These are phyloP conservation scores for Crithidia brevicula DNA, from an alignment of 208 protist genomes.

Conservation along the genomic window DNA sequence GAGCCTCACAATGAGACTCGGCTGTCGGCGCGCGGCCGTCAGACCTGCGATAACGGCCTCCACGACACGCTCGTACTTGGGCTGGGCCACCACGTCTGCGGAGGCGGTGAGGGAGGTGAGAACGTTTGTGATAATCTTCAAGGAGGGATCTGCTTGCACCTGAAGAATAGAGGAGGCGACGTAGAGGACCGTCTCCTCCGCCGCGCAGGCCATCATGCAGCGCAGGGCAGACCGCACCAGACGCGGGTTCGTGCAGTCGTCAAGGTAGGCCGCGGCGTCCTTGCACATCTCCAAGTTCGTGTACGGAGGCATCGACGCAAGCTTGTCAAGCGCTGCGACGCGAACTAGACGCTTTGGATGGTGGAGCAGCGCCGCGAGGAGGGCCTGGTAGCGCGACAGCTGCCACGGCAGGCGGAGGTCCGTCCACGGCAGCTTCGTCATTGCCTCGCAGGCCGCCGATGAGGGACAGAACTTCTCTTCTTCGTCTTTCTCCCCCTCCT, in stretches of 20 bases:
- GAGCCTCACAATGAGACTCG: constrained; percentile 5
- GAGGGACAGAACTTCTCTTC: not conserved
- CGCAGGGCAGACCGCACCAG: constrained; percentile 6
- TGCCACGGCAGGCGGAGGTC: constrained; percentile 23
- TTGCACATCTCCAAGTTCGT: constrained; percentile 15
- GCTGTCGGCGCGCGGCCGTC: constrained; percentile 15
- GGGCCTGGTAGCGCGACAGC: constrained; percentile 12
- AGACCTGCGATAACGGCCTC: not conserved
- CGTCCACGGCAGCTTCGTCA: constrained; percentile 20
- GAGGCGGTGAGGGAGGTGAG: not conserved
- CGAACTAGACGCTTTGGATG: constrained; percentile 15
- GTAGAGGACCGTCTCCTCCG: constrained; percentile 5
- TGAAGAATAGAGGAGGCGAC: constrained; percentile 13
- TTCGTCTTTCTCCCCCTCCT: not conserved
- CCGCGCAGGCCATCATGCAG: constrained; percentile 26
- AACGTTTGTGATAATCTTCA: constrained; percentile 1
- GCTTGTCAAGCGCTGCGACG: constrained; percentile 16
- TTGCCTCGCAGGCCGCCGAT: constrained; percentile 20
- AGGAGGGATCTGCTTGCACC: constrained; percentile 1
- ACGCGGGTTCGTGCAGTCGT: not conserved
- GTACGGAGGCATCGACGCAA: constrained; percentile 22
- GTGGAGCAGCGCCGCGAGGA: constrained; percentile 17
- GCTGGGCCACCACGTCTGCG: not conserved
- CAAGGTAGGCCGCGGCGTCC: constrained; percentile 6
- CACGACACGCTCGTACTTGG: not conserved